Conservation (phyloP, 1,139 yeast species). For the Yamadazyma sp. region DNA sequence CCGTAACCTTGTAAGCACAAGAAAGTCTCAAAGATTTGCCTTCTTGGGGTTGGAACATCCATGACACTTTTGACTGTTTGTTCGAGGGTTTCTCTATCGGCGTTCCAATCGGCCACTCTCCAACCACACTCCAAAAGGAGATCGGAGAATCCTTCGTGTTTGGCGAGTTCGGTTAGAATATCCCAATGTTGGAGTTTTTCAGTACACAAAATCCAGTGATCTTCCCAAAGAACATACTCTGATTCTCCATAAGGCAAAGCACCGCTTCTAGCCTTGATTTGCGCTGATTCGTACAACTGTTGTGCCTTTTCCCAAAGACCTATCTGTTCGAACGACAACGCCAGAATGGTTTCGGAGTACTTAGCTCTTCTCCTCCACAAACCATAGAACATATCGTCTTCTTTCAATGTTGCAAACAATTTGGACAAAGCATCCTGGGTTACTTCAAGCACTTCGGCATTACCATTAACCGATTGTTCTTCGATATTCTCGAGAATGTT, state of each 20-base stretch:
- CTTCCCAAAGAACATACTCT: conserved; percentile 97
- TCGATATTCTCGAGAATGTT: conserved; percentile 78
- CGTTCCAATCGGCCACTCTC: conserved; percentile 98
- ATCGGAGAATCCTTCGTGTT: conserved; percentile 97
- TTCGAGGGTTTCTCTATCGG: conserved; percentile 91
- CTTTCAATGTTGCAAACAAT: conserved; percentile 83
- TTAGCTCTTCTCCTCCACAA: conserved; percentile 96
- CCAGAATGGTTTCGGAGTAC: conserved; percentile 88
- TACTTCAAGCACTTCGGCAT: conserved; percentile 75
- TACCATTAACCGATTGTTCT: conserved; percentile 62
- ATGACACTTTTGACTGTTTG: conserved; percentile 93
- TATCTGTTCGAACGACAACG: conserved; percentile 89
- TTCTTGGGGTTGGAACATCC: conserved; percentile 98
- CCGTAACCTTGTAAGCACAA: conserved; percentile 91
- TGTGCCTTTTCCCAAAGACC: conserved; percentile 96
- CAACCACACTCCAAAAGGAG: conserved; percentile 95
- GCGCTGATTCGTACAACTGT: conserved; percentile 95
- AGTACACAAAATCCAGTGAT: conserved; percentile 96
- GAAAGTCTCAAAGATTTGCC: conserved; percentile 94
- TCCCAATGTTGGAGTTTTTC: conserved; percentile 99
- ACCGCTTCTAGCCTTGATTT: conserved; percentile 94
- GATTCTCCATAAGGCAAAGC: conserved; percentile 94
- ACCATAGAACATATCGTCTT: conserved; percentile 97
- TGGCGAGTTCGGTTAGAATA: conserved; percentile 90
- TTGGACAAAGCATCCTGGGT: conserved; percentile 91